A percentile compares a stretch with the other conserved stretches of the same genome.
These are phyloP conservation scores for Cyanidioschyzon merolae DNA, from an alignment of 23 red algal species.

Conservation along the genomic window DNA sequence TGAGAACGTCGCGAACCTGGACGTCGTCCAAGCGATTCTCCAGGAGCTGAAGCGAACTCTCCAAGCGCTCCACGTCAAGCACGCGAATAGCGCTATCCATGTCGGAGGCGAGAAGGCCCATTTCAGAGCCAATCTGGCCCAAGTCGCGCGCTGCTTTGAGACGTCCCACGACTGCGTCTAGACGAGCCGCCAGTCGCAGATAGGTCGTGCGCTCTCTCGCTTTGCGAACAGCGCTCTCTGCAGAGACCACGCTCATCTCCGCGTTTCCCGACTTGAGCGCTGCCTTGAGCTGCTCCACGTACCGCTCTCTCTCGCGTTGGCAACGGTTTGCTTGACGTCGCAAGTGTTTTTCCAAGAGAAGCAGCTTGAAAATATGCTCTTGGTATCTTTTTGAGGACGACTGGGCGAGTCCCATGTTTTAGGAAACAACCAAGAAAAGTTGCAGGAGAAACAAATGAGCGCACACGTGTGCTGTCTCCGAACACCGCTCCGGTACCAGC, in stretches of 20 bases:
- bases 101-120: neutral
- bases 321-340: constrained; percentile 23
- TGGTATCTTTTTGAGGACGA: neutral
- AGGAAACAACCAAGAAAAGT: too few species aligned
- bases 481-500: too few species aligned
- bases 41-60: constrained; percentile 1
- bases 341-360: constrained; percentile 18
- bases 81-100: constrained; percentile 2
- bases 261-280: constrained; percentile 20
- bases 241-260: constrained; percentile 10
- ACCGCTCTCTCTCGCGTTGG: constrained; percentile 16
- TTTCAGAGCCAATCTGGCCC: constrained; percentile 8
- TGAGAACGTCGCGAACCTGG: constrained; percentile 12
- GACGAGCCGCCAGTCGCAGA: constrained; percentile 18
- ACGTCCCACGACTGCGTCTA: constrained; percentile 17
- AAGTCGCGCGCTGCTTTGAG: constrained; percentile 9
- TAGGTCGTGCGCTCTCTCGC: constrained; percentile 18
- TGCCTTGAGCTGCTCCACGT: constrained; percentile 20
- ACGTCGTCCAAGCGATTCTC: constrained; percentile 23
- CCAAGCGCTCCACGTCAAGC: constrained; percentile 17
- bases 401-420: neutral
- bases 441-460: too few species aligned
- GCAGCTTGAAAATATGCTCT: constrained; percentile 21
- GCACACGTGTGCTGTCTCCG: too few species aligned
- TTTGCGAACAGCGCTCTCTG: constrained; percentile 27